Evolutionary conservation across 2,329 filamentous ascomycete species (phyloP), one percentile per base, ranked within the genome.

Genomic region (Pleoardoris graminearum): DNA sequence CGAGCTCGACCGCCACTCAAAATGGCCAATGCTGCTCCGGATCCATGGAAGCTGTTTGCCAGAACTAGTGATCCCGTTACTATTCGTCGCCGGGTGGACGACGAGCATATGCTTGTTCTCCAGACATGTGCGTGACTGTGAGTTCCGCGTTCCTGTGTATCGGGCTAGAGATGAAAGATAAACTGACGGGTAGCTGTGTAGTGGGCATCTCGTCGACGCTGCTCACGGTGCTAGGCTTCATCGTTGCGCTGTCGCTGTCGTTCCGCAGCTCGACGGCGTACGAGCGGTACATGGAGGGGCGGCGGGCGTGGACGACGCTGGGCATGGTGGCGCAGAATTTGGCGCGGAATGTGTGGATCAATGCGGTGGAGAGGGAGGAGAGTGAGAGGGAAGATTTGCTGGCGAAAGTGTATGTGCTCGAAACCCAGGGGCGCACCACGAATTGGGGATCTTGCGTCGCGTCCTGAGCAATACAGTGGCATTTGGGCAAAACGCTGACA

Each of bases 311-410:
- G 89, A 84, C 61, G 37, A 75, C 79, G 50, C 68, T 86, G 43
- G 77, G 78, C 30, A 76, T 84, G 22, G 76, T 78, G 3, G 79
- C 80, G 11, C 80, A 84, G 47, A 84, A 82, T 53, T 68, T 86
- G 37, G 79, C 82, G 6, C 85, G 92, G 17, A 79, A 89, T 11
- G 89, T 94, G 67, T 97, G 92, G 92, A 80, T 96, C 29, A 89
- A 96, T 63, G 79, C 82, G 6, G 66, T 75, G 3, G 88, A 89
- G 67, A 77, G 87, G 14, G 77, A 81, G 61, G 77, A 82, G 42
- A 48, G 77, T 8, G 79, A 80, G 16, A 90, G 89, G 62, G 79
- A 87, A 33, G 85, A 88, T 59, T 66, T 91, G 1, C 78, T 93
- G 8, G 81, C 78, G 49, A 93, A 93, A 73, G 68, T 90, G 74